phyloP scores from a whole-genome alignment of 208 protist species.

The Angomonas desouzai region DNA sequence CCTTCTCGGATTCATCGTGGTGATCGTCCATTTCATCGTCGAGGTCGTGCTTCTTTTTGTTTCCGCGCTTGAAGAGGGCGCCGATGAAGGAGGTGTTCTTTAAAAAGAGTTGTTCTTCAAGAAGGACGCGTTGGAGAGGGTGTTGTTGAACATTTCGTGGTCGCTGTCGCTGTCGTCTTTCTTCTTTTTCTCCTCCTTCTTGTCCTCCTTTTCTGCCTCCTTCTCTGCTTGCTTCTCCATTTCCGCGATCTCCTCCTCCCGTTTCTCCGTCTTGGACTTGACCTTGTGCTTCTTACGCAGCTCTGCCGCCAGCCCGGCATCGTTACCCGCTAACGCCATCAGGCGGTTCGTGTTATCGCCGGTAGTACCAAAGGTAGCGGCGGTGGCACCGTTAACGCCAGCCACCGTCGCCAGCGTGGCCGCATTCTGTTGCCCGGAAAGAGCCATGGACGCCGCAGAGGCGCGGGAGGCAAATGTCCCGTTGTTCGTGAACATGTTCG shows the following conservation, averaged over 20 bases:
- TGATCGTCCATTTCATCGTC: conserved; percentile 11
- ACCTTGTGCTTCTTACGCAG: conserved; percentile 73
- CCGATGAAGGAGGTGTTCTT: conserved; percentile 39
- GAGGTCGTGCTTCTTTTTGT: conserved; percentile 15
- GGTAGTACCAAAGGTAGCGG: conserved; percentile 1
- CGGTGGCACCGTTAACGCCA: conserved; percentile 15
- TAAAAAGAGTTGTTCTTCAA: conserved; percentile 53
- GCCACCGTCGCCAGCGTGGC: not conserved
- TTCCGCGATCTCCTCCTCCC: conserved; percentile 11
- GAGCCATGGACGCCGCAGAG: conserved; percentile 14
- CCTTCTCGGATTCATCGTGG: conserved; percentile 11
- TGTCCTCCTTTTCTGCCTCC: not conserved
- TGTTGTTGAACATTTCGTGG: conserved; percentile 13
- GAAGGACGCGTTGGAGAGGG: conserved; percentile 39
- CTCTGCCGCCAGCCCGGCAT: conserved; percentile 39
- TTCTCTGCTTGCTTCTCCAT: not conserved
- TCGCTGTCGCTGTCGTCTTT: conserved; percentile 3
- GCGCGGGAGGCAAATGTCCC: conserved; percentile 18
- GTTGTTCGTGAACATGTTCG: conserved; percentile 19
- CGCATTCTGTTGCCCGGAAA: not conserved
- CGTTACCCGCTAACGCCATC: conserved; percentile 41
- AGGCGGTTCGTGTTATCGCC: conserved; percentile 36
- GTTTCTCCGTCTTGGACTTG: conserved; percentile 21
- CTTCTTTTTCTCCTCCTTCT: conserved; percentile 5
- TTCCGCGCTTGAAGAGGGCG: conserved; percentile 30